Conservation (phyloP, 208 protist species). For the Leishmania aethiopica region DNA sequence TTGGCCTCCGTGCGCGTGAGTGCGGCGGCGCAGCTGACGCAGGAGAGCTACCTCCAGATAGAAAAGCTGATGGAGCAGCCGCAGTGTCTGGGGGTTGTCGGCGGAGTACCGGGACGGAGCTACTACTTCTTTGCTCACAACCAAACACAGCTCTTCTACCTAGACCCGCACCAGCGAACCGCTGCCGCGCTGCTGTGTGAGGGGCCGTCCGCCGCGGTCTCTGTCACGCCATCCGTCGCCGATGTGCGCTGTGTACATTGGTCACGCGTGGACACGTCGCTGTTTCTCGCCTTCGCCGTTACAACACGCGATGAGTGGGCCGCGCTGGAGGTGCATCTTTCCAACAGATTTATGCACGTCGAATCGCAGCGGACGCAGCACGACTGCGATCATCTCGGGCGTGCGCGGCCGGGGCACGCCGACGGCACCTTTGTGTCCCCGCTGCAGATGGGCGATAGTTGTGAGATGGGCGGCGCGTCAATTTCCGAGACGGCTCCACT, state of each 20-base stretch:
- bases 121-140: slow-evolving; percentile 80
- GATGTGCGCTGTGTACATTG: slow-evolving; percentile 61
- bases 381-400: slow-evolving; percentile 25
- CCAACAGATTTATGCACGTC: slow-evolving; percentile 41
- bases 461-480: slow-evolving; percentile 5
- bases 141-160: slow-evolving; percentile 62
- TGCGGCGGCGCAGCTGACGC: slow-evolving; percentile 37
- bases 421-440: slow-evolving; percentile 28
- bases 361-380: slow-evolving; percentile 20
- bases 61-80: slow-evolving; percentile 58
- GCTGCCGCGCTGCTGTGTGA: slow-evolving; percentile 38
- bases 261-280: slow-evolving; percentile 63
- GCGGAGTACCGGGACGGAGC: slow-evolving; percentile 60
- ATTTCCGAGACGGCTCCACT: neutral
- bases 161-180: slow-evolving; percentile 73
- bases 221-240: slow-evolving; percentile 35
- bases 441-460: slow-evolving; percentile 8
- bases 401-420: slow-evolving; percentile 8
- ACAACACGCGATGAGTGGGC: slow-evolving; percentile 39
- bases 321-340: slow-evolving; percentile 34
- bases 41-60: slow-evolving; percentile 60
- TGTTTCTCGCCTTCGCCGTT: slow-evolving; percentile 73
- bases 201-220: slow-evolving; percentile 5
- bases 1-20: slow-evolving; percentile 62
- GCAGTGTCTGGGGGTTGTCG: slow-evolving; percentile 68